Percentiles rank a stretch among this genome's conserved stretches.
Conservation (phyloP, 495 filamentous ascomycete genomes). For the Penicillium odoratum region DNA sequence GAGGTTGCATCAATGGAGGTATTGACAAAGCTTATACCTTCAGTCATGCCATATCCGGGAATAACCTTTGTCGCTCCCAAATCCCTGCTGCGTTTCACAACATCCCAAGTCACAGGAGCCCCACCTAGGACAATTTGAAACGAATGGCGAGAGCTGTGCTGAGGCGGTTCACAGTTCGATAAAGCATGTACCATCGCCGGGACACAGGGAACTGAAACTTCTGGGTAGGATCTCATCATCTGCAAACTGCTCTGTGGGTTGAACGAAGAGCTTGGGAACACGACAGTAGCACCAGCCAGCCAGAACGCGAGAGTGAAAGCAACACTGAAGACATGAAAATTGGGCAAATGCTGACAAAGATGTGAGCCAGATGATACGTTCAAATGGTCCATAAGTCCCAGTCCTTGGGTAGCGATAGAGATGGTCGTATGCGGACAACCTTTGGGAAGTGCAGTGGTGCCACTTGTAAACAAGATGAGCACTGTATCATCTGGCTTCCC, state of each 20-base stretch:
- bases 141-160: constrained; percentile 4
- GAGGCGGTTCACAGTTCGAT: not conserved
- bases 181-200: constrained; percentile 34
- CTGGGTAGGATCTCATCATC: constrained; percentile 23
- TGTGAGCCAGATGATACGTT: constrained; percentile 13
- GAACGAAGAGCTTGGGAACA: constrained; percentile 33
- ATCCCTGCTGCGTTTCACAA: constrained; percentile 26
- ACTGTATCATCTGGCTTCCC: constrained; percentile 14
- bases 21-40: constrained; percentile 27
- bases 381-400: constrained; percentile 20
- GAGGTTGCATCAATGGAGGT: constrained; percentile 8
- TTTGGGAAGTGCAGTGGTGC: constrained; percentile 40
- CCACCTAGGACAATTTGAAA: constrained; percentile 32
- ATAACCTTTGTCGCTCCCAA: constrained; percentile 25
- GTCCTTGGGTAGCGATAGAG: constrained; percentile 21
- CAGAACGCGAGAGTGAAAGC: constrained; percentile 32
- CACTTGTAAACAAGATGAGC: constrained; percentile 41
- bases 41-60: constrained; percentile 41
- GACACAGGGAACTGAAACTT: constrained; percentile 33
- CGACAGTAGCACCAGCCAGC: constrained; percentile 32
- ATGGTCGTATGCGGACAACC: constrained; percentile 32
- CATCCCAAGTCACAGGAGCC: constrained; percentile 29
- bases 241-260: constrained; percentile 31
- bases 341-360: constrained; percentile 38
- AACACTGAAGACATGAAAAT: constrained; percentile 39